Base-by-base conservation (phyloP, 2,329 filamentous ascomycete genomes). In the Monosporascus sp. region DNA sequence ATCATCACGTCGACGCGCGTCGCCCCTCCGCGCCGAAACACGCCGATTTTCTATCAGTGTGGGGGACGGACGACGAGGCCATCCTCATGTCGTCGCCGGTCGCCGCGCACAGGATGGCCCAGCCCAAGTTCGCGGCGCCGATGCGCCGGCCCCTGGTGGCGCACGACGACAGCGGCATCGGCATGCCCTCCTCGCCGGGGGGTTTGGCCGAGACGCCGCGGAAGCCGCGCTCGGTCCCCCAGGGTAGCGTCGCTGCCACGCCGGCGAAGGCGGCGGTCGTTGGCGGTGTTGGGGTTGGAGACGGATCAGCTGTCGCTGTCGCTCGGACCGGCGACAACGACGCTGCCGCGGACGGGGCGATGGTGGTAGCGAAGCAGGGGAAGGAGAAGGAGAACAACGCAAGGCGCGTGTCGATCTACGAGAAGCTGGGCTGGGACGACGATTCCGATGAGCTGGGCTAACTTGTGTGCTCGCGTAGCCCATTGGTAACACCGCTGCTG, bases 341-440 rank as follows among this genome's bases (percentile, higher is more conserved):
- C 34, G 37, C 8, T 37, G 27, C 39, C 20, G 31, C 47, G 25
- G 48, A 39, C 20, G 50, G 14, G 42, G 50, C 36, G 36, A 24
- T 2, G 45, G 53, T n/a, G 49, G 48, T 38, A 37, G 34, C 42
- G 36, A 20, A 14, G 20, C 27, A 50, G 52, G 25, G 52, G 6
- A 49, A 55, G 31, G 53, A 54, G 50, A 48, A 54, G 11, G 51
- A 55, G 55, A 55, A 52, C 52, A 54, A 31, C 46, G 45, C 24
- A n/a, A 58, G 58, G 49, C 69, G 63, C 36, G 55, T 69, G 56
- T 78, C 76, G 11, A 78, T 84, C 49, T 84, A 79, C 59, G 72
- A 80, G 60, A 70, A 70, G 57, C 65, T 84, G 42, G 81, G 81
- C 46, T 84, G 81, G 81, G 79, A 83, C 61, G 74, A 82, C 54